These are phyloP conservation scores for Xylaria sp. DNA, from an alignment of 2,329 filamentous ascomycete genomes.

Conservation along the genomic window DNA sequence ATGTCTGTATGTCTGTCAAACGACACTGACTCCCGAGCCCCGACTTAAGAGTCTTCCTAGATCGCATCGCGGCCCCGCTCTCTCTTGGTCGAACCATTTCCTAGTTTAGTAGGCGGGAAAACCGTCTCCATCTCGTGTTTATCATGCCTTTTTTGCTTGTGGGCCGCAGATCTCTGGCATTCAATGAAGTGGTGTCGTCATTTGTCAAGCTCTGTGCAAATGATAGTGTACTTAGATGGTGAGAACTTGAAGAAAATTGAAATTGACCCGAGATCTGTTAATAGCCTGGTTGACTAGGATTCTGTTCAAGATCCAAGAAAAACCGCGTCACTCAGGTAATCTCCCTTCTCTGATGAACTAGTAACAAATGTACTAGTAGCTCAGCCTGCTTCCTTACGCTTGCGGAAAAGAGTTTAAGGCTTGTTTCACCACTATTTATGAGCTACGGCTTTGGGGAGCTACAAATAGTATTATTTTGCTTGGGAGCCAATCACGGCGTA, in stretches of 20 bases:
- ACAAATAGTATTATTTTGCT: not conserved
- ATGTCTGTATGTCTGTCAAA: no score
- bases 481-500: not conserved
- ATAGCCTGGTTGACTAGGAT: not conserved
- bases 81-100: conserved; percentile 10
- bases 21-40: no score
- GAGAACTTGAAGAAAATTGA: not conserved
- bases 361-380: not conserved
- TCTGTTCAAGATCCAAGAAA: not conserved
- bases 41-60: no score
- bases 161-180: conserved; percentile 15
- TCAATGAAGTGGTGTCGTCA: conserved; percentile 18
- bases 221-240: not conserved
- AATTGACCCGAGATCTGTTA: not conserved
- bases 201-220: conserved; percentile 16
- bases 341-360: not conserved
- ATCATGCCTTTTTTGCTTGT: conserved; percentile 11
- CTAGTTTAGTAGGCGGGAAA: conserved; percentile 12
- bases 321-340: not conserved
- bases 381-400: not conserved
- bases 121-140: conserved; percentile 22
- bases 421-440: conserved; percentile 6
- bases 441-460: not conserved
- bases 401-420: conserved; percentile 7
- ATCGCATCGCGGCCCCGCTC: not conserved